Conservation (phyloP, 495 filamentous ascomycete genomes). For the Aspergillus avenaceus region DNA sequence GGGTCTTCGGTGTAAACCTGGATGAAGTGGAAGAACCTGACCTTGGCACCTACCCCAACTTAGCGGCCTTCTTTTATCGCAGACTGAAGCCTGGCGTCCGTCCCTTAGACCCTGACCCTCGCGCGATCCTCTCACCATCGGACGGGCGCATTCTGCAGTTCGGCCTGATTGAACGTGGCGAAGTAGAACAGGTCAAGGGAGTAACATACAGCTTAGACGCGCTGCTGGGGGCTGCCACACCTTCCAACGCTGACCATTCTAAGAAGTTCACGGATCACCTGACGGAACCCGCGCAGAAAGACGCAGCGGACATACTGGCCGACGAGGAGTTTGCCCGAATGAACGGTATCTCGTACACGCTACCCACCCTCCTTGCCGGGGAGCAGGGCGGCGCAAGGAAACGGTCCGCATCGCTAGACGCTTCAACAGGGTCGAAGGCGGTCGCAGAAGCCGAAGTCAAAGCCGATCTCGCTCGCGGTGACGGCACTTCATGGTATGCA, state of each 20-base stretch:
- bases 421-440: constrained; percentile 59
- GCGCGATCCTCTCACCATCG: constrained; percentile 77
- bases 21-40: constrained; percentile 83
- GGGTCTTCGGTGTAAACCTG: constrained; percentile 88
- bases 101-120: constrained; percentile 77
- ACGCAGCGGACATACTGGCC: constrained; percentile 53
- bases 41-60: constrained; percentile 83
- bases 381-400: constrained; percentile 27
- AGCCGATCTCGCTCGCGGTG: constrained; percentile 73
- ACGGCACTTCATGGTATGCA: constrained; percentile 70
- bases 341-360: constrained; percentile 95
- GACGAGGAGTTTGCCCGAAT: constrained; percentile 93
- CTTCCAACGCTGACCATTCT: constrained; percentile 36
- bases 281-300: constrained; percentile 23
- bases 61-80: constrained; percentile 97
- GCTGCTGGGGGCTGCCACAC: constrained; percentile 66
- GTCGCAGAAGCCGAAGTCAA: constrained; percentile 75
- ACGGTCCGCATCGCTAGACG: constrained; percentile 49
- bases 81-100: constrained; percentile 83
- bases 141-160: constrained; percentile 91
- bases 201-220: constrained; percentile 97
- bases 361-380: constrained; percentile 87
- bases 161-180: constrained; percentile 82
- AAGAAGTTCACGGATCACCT: constrained; percentile 33
- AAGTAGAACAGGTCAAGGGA: constrained; percentile 98